Percentiles rank a stretch among this genome's conserved stretches.
Conservation (phyloP, 352 stramenopile species). For the Pythium vanterpoolii region DNA sequence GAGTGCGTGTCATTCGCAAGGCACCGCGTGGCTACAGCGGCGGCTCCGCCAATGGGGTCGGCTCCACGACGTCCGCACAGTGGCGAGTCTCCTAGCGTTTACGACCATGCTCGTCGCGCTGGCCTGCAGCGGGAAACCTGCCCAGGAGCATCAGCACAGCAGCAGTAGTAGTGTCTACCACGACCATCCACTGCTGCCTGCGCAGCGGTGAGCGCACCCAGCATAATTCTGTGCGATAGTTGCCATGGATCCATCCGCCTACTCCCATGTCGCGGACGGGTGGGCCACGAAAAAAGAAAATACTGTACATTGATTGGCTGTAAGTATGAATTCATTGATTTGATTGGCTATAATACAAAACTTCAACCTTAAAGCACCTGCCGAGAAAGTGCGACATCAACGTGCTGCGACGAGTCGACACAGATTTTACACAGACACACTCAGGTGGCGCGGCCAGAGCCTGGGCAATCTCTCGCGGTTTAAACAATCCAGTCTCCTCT, state of each 20-base stretch:
- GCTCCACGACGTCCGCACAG: conserved; percentile 54
- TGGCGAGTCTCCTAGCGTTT: conserved; percentile 51
- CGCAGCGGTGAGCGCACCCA: not conserved
- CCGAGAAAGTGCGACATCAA: not conserved
- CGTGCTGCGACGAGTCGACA: too few species aligned
- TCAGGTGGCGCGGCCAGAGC: too few species aligned
- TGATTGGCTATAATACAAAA: not conserved
- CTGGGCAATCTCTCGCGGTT: too few species aligned
- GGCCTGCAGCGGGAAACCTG: conserved; percentile 24
- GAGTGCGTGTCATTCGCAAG: conserved; percentile 30
- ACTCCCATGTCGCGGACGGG: conserved; percentile 5
- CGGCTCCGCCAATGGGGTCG: conserved; percentile 53
- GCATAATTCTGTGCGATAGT: too few species aligned
- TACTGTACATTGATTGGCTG: not conserved
- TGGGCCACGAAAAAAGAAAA: not conserved
- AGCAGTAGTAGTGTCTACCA: not conserved
- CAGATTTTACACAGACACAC: too few species aligned
- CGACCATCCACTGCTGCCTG: not conserved
- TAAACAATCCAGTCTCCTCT: too few species aligned
- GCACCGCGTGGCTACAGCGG: conserved; percentile 44
- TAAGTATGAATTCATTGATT: not conserved
- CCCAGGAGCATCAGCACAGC: not conserved
- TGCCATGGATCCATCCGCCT: too few species aligned
- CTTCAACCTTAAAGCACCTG: not conserved
- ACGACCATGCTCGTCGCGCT: conserved; percentile 61